Evolutionary conservation across 495 filamentous ascomycete genomes (phyloP).

Genomic region (Penicillium fimorum): DNA sequence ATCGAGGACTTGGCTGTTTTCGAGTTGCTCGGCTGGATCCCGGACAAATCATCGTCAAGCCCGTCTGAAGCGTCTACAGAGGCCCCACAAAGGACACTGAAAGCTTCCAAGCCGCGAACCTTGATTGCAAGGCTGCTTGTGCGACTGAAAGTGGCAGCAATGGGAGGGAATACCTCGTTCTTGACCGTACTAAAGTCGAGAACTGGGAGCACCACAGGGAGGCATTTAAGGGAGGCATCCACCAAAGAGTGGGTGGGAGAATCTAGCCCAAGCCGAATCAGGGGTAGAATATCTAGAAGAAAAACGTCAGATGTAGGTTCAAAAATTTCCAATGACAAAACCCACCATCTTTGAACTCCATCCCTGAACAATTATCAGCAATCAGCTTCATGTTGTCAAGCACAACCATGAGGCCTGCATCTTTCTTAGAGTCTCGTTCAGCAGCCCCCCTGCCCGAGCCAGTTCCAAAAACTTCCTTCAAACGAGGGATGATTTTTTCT

Average conservation of each 20-base stretch:
- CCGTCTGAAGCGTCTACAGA: conserved; percentile 37
- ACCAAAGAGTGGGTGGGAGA: conserved; percentile 85
- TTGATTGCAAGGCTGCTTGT: conserved; percentile 94
- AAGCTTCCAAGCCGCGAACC: conserved; percentile 83
- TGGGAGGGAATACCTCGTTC: conserved; percentile 88
- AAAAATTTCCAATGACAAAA: conserved; percentile 4
- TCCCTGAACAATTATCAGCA: conserved; percentile 76
- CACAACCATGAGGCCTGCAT: conserved; percentile 86
- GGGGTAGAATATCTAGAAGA: conserved; percentile 72
- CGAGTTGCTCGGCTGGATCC: conserved; percentile 51
- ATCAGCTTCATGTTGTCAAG: conserved; percentile 77
- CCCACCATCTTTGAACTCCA: conserved; percentile 91
- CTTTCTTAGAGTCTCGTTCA: conserved; percentile 78
- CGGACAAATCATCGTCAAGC: conserved; percentile 68
- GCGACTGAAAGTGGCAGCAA: conserved; percentile 84
- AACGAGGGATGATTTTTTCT: conserved; percentile 76
- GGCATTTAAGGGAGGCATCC: conserved; percentile 73
- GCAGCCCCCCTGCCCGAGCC: conserved; percentile 44
- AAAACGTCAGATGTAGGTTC: conserved; percentile 7
- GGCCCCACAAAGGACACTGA: conserved; percentile 85
- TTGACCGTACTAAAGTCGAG: conserved; percentile 96
- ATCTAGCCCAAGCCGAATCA: conserved; percentile 77
- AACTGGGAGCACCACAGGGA: conserved; percentile 72
- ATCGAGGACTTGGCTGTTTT: conserved; percentile 65
- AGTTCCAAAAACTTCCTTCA: conserved; percentile 77